These are phyloP conservation scores for Dillenia suffruticosa DNA, from an alignment of 164 flowering plant genomes.

Conservation along the genomic window DNA sequence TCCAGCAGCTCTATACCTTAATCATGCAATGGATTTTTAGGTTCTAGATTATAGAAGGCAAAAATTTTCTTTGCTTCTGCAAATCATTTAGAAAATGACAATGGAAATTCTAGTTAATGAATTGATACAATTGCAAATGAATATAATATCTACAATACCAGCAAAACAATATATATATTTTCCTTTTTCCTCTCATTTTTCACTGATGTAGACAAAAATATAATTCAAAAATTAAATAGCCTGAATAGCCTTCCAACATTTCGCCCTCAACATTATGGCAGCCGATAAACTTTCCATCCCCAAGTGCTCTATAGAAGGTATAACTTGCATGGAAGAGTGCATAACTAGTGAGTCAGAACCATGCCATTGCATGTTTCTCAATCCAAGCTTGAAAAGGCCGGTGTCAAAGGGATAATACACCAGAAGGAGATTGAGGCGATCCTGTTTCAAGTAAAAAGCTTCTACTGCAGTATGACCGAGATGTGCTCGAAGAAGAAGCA, in stretches of 20 bases:
- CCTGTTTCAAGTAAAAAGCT: slow-evolving; percentile 85
- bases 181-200: no score
- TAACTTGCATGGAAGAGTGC: background rate
- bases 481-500: slow-evolving; percentile 90
- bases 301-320: background rate
- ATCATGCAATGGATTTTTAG: no score
- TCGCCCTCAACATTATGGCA: background rate
- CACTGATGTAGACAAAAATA: no score
- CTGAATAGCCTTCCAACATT: no score
- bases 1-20: background rate
- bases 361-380: background rate
- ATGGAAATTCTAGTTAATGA: no score
- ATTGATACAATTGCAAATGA: no score
- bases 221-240: no score
- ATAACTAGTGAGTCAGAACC: background rate
- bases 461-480: slow-evolving; percentile 88
- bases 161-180: no score
- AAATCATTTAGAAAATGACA: no score
- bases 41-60: no score
- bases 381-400: background rate
- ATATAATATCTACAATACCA: no score
- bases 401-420: slow-evolving; percentile 31
- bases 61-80: no score
- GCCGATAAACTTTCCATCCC: background rate
- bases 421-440: slow-evolving; percentile 70